These are phyloP conservation scores for Moesziomyces aphidis DNA, from an alignment of 1,284 basidiomycete species.

Conservation along the genomic window DNA sequence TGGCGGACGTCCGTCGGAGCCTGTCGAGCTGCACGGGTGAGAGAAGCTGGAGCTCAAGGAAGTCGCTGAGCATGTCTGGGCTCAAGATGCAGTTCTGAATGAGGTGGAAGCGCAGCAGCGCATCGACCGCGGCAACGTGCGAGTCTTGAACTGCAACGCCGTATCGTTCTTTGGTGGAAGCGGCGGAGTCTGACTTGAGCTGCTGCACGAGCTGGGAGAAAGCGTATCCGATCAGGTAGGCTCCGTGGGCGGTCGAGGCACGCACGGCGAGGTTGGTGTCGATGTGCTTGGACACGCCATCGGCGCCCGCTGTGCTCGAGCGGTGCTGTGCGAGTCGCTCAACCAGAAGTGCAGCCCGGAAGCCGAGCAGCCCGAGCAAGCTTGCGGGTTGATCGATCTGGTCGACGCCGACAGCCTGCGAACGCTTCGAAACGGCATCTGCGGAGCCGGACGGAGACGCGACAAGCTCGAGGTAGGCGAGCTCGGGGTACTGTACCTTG, in stretches of 20 bases:
- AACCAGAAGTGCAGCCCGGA: constrained; percentile 37
- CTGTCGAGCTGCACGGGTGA: constrained; percentile 18
- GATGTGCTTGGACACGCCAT: constrained; percentile 34
- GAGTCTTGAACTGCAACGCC: constrained; percentile 9
- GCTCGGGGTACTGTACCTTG: constrained; percentile 28
- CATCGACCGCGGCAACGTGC: constrained; percentile 24
- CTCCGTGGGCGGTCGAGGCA: constrained; percentile 48
- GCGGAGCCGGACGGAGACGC: not conserved
- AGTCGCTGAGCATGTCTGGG: constrained; percentile 21
- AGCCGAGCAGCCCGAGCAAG: constrained; percentile 43
- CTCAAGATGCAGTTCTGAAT: constrained; percentile 52
- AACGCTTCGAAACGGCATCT: constrained; percentile 8
- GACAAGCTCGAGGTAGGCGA: constrained; percentile 37
- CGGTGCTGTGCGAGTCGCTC: constrained; percentile 41
- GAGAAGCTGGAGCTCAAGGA: constrained; percentile 29
- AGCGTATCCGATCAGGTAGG: constrained; percentile 39
- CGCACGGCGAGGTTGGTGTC: constrained; percentile 48
- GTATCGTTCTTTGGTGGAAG: constrained; percentile 10
- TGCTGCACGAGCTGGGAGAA: constrained; percentile 31
- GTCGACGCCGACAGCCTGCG: constrained; percentile 3
- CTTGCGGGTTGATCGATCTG: constrained; percentile 21
- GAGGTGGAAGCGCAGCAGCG: constrained; percentile 39
- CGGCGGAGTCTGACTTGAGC: constrained; percentile 9
- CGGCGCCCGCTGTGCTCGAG: constrained; percentile 2
- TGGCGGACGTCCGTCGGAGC: constrained; percentile 19